phyloP scores from a whole-genome alignment of 345 rosid genomes.

The Eucalyptus decipiens region DNA sequence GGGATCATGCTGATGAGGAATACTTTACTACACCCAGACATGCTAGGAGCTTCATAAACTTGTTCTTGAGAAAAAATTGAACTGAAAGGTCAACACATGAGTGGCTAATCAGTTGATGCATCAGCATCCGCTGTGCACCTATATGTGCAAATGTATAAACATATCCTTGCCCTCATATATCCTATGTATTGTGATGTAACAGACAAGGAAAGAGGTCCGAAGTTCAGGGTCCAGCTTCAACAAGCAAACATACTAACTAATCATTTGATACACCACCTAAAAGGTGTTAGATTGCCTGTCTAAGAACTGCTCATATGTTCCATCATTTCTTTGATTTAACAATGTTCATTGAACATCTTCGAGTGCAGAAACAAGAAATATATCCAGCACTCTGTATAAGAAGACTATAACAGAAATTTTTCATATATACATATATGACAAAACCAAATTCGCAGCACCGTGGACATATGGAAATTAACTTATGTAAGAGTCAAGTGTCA shows the following conservation, averaged over 20 bases:
- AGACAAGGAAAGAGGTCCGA: neutral
- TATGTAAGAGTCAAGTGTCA: neutral
- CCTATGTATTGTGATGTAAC: neutral
- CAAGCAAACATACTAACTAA: neutral
- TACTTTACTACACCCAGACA: neutral
- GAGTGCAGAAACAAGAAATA: neutral
- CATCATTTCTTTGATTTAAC: neutral
- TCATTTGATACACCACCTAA: neutral
- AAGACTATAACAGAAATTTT: neutral
- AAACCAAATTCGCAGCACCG: neutral
- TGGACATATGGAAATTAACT: neutral
- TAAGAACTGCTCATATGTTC: neutral
- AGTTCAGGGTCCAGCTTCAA: neutral
- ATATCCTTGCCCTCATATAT: neutral
- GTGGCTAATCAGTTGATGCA: neutral
- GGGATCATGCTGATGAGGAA: neutral
- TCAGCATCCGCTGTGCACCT: neutral
- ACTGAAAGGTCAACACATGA: neutral
- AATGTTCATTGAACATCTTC: neutral
- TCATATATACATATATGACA: neutral
- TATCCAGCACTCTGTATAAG: neutral
- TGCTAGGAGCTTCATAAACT: neutral
- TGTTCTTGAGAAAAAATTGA: neutral
- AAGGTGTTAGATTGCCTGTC: neutral
- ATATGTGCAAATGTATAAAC: neutral